A percentile compares a stretch with the other conserved stretches of the same genome.
Evolutionary conservation across 2,329 filamentous ascomycete genomes (phyloP).

Genomic region (Aspergillus transmontanensis): DNA sequence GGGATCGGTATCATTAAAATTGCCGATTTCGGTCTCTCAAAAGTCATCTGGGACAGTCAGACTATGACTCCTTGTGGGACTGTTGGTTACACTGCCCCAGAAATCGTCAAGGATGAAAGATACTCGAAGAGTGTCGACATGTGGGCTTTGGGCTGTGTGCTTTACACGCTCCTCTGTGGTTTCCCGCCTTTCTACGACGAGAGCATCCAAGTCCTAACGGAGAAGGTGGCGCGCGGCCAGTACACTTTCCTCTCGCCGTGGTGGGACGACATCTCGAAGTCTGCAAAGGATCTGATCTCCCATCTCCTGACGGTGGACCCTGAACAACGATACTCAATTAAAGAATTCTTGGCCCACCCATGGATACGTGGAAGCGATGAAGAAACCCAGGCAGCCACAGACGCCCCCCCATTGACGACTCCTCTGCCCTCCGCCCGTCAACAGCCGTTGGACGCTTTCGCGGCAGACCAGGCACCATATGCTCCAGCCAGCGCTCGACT

Average conservation of each 20-base stretch:
- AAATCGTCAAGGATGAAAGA: conserved; percentile 98
- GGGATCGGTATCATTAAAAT: conserved; percentile 97
- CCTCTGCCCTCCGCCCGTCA: conserved; percentile 57
- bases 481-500: conserved; percentile 56
- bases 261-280: conserved; percentile 98
- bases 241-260: conserved; percentile 97
- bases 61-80: conserved; percentile 99
- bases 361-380: conserved; percentile 80
- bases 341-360: conserved; percentile 88
- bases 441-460: conserved; percentile 59
- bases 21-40: conserved; percentile 95
- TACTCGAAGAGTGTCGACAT: conserved; percentile 99
- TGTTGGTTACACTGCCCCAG: conserved; percentile 94
- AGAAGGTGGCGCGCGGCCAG: conserved; percentile 95
- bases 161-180: conserved; percentile 94
- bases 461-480: conserved; percentile 38
- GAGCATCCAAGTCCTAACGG: conserved; percentile 92
- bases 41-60: conserved; percentile 96
- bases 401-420: conserved; percentile 72
- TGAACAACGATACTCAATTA: conserved; percentile 91
- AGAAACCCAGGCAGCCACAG: conserved; percentile 65
- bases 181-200: conserved; percentile 99
- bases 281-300: conserved; percentile 89
- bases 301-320: conserved; percentile 94
- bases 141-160: conserved; percentile 96